Conservation (phyloP, 78 protist species). For the Tieghemostelium lacteum region DNA sequence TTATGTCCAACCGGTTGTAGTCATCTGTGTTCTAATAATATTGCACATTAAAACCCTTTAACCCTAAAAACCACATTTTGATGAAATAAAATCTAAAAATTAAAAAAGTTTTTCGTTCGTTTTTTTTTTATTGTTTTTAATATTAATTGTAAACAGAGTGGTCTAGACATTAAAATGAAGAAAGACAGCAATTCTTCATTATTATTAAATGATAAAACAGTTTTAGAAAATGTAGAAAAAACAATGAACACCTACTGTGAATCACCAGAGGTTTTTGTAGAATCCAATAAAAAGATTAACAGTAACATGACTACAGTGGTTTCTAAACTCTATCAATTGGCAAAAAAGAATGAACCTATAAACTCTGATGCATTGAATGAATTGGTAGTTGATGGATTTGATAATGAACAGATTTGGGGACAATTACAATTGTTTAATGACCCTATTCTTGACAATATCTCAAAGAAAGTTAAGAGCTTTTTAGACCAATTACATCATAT, state of each 20-base stretch:
- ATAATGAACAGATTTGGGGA: slow-evolving; percentile 83
- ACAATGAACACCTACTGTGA: slow-evolving; percentile 1
- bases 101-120: too few species aligned
- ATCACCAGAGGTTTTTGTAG: slow-evolving; percentile 48
- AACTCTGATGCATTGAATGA: slow-evolving; percentile 26
- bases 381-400: slow-evolving; percentile 64
- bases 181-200: too few species aligned
- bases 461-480: slow-evolving; percentile 4
- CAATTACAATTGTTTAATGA: slow-evolving; percentile 72
- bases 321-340: slow-evolving; percentile 8
- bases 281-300: background rate
- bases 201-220: slow-evolving; percentile 21
- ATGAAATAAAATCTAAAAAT: too few species aligned
- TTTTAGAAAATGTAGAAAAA: background rate
- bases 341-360: slow-evolving; percentile 50
- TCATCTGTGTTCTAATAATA: slow-evolving; percentile 74
- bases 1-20: slow-evolving; percentile 85
- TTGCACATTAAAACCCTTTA: too few species aligned
- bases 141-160: too few species aligned
- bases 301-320: background rate
- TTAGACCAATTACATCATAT: background rate
- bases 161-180: too few species aligned
- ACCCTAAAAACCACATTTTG: too few species aligned
- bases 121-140: too few species aligned
- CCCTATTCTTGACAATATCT: slow-evolving; percentile 29